Percentiles rank a stretch among this genome's conserved stretches.
These are phyloP conservation scores for Trebouxiophyceae sp. DNA, from an alignment of 163 green algal genomes.

Conservation along the genomic window DNA sequence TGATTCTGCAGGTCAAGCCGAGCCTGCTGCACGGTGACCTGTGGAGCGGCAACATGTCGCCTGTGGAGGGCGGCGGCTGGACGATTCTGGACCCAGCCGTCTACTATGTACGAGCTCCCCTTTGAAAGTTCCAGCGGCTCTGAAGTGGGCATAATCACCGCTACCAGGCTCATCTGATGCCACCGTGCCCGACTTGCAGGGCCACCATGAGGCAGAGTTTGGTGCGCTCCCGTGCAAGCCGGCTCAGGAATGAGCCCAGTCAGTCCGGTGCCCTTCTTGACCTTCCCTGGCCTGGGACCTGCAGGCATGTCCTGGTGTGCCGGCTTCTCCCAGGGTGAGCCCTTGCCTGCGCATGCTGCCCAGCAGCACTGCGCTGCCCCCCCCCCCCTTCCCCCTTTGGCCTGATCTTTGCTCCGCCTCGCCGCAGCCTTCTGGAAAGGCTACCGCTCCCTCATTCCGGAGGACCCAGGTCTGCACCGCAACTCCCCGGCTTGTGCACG, in stretches of 20 bases:
- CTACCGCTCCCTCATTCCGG: constrained; percentile 79
- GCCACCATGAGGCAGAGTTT: constrained; percentile 87
- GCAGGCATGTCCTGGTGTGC: constrained; percentile 77
- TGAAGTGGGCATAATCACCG: neutral
- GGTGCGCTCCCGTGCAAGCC: too few species aligned
- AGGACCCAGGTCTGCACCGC: constrained; percentile 25
- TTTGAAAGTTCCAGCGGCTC: too few species aligned
- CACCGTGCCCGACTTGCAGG: too few species aligned
- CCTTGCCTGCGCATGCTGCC: neutral
- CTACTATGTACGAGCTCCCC: constrained; percentile 24
- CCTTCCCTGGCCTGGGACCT: too few species aligned
- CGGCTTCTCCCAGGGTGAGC: constrained; percentile 36
- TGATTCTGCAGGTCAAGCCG: constrained; percentile 45
- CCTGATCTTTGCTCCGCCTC: neutral
- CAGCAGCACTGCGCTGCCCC: too few species aligned
- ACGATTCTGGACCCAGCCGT: constrained; percentile 17
- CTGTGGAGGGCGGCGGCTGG: constrained; percentile 30
- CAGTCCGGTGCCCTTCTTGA: too few species aligned
- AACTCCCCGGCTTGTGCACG: neutral
- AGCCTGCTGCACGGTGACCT: constrained; percentile 90
- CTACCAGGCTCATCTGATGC: too few species aligned
- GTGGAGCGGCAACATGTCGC: constrained; percentile 92
- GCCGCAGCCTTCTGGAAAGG: constrained; percentile 50
- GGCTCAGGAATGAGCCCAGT: too few species aligned
- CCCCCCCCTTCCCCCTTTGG: too few species aligned